A percentile compares a stretch with the other conserved stretches of the same genome.
These are phyloP conservation scores for Pisolithus orientalis DNA, from an alignment of 768 basidiomycete genomes.

Conservation along the genomic window DNA sequence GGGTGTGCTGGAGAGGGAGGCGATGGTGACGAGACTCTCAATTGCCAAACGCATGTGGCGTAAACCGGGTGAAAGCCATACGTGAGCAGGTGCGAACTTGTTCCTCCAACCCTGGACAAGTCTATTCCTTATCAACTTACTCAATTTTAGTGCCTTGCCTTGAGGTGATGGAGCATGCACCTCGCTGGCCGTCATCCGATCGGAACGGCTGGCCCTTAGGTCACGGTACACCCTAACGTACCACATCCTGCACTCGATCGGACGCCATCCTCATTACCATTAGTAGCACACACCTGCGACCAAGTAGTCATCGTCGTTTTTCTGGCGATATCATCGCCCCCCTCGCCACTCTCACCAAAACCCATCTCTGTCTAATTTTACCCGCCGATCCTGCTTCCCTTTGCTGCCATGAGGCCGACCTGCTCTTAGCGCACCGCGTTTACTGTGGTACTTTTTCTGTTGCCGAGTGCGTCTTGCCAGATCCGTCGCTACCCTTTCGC, in stretches of 20 bases:
- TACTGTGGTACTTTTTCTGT: constrained; percentile 75
- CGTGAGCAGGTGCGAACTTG: no score
- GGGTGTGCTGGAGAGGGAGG: no score
- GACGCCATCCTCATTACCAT: not conserved
- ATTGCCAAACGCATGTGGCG: no score
- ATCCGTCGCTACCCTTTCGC: constrained; percentile 56
- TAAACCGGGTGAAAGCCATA: no score
- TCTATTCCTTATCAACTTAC: no score
- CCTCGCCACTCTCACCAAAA: constrained; percentile 48
- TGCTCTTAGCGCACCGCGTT: constrained; percentile 52
- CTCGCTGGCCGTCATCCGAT: not conserved
- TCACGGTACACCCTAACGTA: no score
- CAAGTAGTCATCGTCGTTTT: not conserved
- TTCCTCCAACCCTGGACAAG: no score
- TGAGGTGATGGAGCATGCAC: not conserved
- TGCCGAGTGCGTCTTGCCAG: constrained; percentile 57
- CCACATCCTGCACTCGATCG: no score
- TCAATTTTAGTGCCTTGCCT: no score
- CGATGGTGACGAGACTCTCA: no score
- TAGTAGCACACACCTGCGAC: not conserved
- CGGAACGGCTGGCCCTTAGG: not conserved
- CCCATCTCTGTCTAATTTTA: constrained; percentile 53
- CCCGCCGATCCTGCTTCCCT: constrained; percentile 68
- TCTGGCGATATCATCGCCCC: not conserved
- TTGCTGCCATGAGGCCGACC: constrained; percentile 79